Conservation (phyloP, 805 yeast genomes). For the Tetrapisispora fleetii region DNA sequence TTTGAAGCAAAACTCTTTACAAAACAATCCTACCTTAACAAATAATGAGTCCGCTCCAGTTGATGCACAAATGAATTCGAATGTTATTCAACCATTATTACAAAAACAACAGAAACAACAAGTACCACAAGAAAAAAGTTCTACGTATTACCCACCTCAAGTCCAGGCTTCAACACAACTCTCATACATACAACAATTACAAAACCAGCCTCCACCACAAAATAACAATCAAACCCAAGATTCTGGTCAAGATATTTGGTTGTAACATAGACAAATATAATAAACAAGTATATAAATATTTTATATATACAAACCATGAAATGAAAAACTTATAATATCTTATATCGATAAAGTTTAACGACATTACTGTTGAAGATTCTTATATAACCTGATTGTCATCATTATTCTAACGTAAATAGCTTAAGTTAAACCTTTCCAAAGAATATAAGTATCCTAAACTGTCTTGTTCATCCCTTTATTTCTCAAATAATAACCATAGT, state of each 20-base stretch:
- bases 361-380: too few relatives aligned
- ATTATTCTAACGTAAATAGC: too few relatives aligned
- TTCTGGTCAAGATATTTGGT: conserved; percentile 6
- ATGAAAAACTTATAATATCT: not conserved
- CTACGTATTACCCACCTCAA: conserved; percentile 4
- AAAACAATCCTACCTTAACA: conserved; percentile 9
- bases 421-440: too few relatives aligned
- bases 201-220: conserved; percentile 3
- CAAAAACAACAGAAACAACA: conserved; percentile 12
- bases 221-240: conserved; percentile 1
- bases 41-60: not conserved
- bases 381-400: too few relatives aligned
- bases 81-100: conserved; percentile 8
- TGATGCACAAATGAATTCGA: conserved; percentile 3
- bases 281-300: not conserved
- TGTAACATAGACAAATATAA: not conserved
- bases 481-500: too few relatives aligned
- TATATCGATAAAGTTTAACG: too few relatives aligned
- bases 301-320: not conserved
- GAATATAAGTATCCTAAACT: too few relatives aligned
- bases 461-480: too few relatives aligned
- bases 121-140: conserved; percentile 5
- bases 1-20: conserved; percentile 23
- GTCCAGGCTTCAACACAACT: conserved; percentile 1
- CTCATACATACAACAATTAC: conserved; percentile 6